Base-by-base conservation (phyloP, 2,329 filamentous ascomycete genomes). In the Byssochlamys sp. region DNA sequence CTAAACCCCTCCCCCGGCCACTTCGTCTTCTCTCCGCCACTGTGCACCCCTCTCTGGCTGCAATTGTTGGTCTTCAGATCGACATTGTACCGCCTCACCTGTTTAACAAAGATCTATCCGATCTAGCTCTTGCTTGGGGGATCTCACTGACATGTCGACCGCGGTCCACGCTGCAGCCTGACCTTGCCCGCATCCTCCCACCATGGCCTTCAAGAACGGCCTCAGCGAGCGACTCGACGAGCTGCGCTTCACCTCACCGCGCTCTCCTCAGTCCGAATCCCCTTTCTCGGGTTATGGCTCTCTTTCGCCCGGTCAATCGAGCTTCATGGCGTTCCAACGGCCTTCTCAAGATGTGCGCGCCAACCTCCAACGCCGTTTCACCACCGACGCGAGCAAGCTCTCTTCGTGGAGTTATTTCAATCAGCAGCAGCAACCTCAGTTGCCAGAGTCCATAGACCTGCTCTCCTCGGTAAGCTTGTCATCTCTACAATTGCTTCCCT, bases 351-450 rank as follows among this genome's bases (percentile, higher is more conserved):
- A 95, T 70, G 82, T 83, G 63, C 86, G 91, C 74, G 84, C 84
- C 62, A 86, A 85, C 66, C 80, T 97, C 71, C 90, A 91, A 75
- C 87, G 92, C 69, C 88, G 92, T 70, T 97, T 97, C 77, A 97
- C 92, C 62, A 94, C 91, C 58, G 95, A 96, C 77, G 86, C 89
- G 76, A 81, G 90, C 75, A 82, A 91, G 81, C 79, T 92, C 75
- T 87, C 88, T 73, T 90, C 88, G 71, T 78, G 89, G 75, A 83
- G 81, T 58, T 82, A 83, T 60, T 76, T 91, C 68, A 82, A 80
- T 52, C 80, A 83, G 70, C 77, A 81, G 66, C 71, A 80, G 55
- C 72, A n/a, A 49, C 3, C 76, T 59, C 80, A 80, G 68, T 73
- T 79, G 55, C 76, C 80, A 52, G 82, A 84, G 69, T 77, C 77